Base-by-base conservation (phyloP, 495 filamentous ascomycete genomes). In the Aspergillus baeticus region DNA sequence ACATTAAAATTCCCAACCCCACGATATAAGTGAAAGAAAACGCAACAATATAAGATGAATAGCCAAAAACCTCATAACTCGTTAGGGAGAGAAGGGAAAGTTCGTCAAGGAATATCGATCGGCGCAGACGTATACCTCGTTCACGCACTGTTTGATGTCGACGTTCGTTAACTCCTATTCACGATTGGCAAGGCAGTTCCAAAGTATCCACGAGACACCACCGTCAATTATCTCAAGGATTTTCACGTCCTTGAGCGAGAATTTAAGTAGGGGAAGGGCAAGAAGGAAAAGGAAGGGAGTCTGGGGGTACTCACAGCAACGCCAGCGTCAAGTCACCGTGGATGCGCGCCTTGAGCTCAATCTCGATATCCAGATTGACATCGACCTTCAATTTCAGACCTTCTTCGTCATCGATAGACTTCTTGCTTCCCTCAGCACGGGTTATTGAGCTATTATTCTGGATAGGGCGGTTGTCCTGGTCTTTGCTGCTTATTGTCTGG, bases 261-360 rank as follows among this genome's bases (percentile, higher is more conserved):
- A 17, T 33, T 18, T 35, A 51, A 31, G 18, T 37, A 26, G 26
- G 8, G 20, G 39, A 34, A 31, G 42, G 22, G 1, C 2, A 51
- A 26, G 15, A 35, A 17, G 26, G 2, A 26, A 20, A 23, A 43
- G 14, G 20, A 34, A 54, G 41, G 36, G 43, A 46, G 21, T 38
- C 17, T 17, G 29, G 14, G 47, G 38, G 7, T 39, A 87, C 89
- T 79, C 84, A 93, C 91, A 96, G 82, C 56, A 96, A 77, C 55
- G 88, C 84, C 52, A 96, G 62, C 45, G 90, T 94, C 66, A 96
- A 73, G 72, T 96, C 92, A 65, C 92, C 90, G 56, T 93, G 88
- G 63, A 96, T 94, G 64, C 85, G 88, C 29, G 92, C 92, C 81
- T 95, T 95, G 2, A 96, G 73, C 69, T 91, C 85, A 13, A 96